Conservation (phyloP, 257 asterid species). For the Leptodermis oblonga region DNA sequence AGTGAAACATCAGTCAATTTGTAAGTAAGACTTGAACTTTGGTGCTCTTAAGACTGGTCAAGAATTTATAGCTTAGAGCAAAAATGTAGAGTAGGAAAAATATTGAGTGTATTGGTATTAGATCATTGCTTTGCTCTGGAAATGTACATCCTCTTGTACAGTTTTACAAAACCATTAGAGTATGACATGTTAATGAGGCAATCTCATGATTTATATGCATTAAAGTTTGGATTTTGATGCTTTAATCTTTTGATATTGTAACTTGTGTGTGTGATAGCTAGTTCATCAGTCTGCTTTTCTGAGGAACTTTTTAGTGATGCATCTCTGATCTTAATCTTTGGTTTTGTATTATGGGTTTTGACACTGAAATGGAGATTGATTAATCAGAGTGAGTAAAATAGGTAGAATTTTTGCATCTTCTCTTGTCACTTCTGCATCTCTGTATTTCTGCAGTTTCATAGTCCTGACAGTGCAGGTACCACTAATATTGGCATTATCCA, state of each 20-base stretch:
- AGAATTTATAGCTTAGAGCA: neutral
- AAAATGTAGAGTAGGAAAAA: neutral
- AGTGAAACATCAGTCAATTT: slow-evolving; percentile 41
- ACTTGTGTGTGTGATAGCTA: neutral
- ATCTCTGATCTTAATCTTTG: no score
- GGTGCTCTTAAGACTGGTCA: neutral
- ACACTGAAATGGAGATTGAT: no score
- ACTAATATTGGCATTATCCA: no score
- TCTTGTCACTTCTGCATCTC: neutral
- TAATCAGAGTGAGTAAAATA: no score
- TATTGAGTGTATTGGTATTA: neutral
- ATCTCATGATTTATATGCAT: neutral
- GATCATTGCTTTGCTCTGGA: neutral
- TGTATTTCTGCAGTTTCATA: neutral
- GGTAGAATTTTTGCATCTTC: no score
- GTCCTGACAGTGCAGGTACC: no score
- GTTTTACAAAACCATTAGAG: slow-evolving; percentile 1
- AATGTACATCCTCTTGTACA: slow-evolving; percentile 17
- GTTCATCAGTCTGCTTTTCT: neutral
- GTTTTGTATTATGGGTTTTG: neutral
- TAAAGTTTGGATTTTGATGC: neutral
- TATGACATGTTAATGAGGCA: neutral
- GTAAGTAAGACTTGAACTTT: slow-evolving; percentile 15
- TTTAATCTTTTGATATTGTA: neutral
- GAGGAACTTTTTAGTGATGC: neutral